Base-by-base conservation (phyloP, 1,284 basidiomycete genomes). In the Butyriboletus appendiculatus region DNA sequence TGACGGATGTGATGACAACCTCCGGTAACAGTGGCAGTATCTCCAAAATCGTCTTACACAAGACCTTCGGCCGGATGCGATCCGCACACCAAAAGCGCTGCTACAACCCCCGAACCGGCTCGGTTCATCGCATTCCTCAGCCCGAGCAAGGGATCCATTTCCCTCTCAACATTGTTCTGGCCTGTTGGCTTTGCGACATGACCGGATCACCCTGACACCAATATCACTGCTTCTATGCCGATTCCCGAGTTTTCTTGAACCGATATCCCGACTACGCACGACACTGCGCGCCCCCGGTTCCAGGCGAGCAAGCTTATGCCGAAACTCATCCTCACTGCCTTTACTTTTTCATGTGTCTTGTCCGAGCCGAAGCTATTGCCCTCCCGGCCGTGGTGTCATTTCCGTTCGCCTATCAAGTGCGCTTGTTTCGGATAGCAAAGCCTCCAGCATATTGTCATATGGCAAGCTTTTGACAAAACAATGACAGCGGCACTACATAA, bases 181-280 rank as follows among this genome's bases (percentile, higher is more conserved):
- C 26, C 35, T 6, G 6, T 24, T 35, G n/a, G 24, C n/a, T 18
- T 18, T 64, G 61, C 67, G 63, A 65, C 34, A 45, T 49, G 37
- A n/a, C 40, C 64, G 66, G 64, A 65, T 66, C 68, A 45, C n/a
- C 12, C 20, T 49, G 48, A 44, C 42, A 24, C 35, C 16, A 34
- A 12, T 12, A 48, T n/a, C 16, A 16, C n/a, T 18, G 8, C 41
- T 11, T 50, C 39, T 24, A 30, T 58, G 1, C 45, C 38, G 8
- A 11, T 44, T 26, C 48, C 51, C 57, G 47, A 43, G 22, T 3
- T 35, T 42, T 38, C 41, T 45, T 40, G 38, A 18, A 28, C 47
- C 35, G 38, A 58, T 52, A n/a, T 37, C 34, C 50, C 50, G 48
- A 60, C 47, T 24, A 6, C 20, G 16, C 55, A 43, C 45, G 40